Conservation (phyloP, 768 basidiomycete species). For the Tylopilus vinaceipallidus region DNA sequence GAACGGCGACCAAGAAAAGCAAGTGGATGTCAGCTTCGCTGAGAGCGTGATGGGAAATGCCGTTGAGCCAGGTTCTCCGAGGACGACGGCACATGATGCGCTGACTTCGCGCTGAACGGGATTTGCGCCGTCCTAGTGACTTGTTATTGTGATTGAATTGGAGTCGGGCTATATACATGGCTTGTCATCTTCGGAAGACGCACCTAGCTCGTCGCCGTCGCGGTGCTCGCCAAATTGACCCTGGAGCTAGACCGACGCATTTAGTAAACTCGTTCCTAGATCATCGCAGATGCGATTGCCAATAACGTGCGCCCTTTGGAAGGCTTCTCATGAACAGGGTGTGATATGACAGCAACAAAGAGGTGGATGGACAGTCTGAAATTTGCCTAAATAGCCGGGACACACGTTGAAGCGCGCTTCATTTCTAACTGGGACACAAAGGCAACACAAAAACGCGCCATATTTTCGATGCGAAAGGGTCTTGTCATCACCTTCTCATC, state of each 20-base stretch:
- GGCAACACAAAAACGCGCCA: not conserved
- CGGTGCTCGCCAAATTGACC: constrained; percentile 5
- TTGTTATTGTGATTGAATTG: constrained; percentile 2
- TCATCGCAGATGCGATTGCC: constrained; percentile 2
- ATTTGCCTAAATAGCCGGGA: not conserved
- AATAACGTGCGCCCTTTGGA: not conserved
- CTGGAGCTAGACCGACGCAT: constrained; percentile 7
- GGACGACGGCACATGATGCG: constrained; percentile 5
- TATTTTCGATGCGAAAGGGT: not conserved
- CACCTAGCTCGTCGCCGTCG: not conserved
- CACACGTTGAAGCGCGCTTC: not conserved
- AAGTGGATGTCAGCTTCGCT: constrained; percentile 4
- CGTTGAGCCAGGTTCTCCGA: constrained; percentile 11
- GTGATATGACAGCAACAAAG: not conserved
- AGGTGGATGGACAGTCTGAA: not conserved
- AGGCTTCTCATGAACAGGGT: constrained; percentile 2
- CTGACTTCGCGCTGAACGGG: not conserved
- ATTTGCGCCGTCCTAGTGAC: not conserved
- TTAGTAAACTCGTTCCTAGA: constrained; percentile 7
- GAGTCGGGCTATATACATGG: not conserved
- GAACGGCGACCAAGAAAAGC: not conserved
- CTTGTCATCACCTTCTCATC: not conserved
- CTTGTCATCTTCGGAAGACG: constrained; percentile 5
- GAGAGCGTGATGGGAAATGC: constrained; percentile 9
- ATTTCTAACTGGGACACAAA: not conserved